phyloP scores from a whole-genome alignment of 805 yeast genomes.

The Yarrowia sp. region DNA sequence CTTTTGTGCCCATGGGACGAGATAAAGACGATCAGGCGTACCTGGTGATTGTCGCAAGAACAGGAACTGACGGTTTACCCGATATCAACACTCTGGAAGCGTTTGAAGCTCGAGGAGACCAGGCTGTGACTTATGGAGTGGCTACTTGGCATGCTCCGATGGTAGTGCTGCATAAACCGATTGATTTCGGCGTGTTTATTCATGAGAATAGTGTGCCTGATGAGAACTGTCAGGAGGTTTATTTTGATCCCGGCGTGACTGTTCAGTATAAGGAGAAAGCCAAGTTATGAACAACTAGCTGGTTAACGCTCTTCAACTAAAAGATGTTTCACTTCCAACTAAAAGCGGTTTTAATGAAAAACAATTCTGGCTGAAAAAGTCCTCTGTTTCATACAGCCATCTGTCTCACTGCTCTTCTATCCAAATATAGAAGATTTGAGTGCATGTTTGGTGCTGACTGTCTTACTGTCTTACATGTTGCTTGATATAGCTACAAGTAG shows the following conservation, averaged over 20 bases:
- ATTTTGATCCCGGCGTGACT: slow-evolving; percentile 40
- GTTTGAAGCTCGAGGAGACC: slow-evolving; percentile 75
- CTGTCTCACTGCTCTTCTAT: no score
- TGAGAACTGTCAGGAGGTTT: slow-evolving; percentile 81
- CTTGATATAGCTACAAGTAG: no score
- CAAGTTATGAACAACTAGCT: neutral
- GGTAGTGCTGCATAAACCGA: slow-evolving; percentile 69
- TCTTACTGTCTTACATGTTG: no score
- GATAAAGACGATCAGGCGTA: slow-evolving; percentile 51
- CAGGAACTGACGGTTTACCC: slow-evolving; percentile 54
- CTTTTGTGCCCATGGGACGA: slow-evolving; percentile 88
- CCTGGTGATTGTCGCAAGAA: slow-evolving; percentile 75
- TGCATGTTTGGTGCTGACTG: no score
- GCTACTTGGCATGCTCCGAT: slow-evolving; percentile 97
- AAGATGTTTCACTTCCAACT: no score
- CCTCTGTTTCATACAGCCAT: no score
- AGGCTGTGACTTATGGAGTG: slow-evolving; percentile 83
- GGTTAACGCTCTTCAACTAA: no score
- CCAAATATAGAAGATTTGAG: no score
- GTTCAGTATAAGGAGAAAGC: slow-evolving; percentile 3
- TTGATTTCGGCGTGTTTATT: slow-evolving; percentile 86
- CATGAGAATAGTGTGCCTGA: slow-evolving; percentile 77
- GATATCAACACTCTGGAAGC: slow-evolving; percentile 62
- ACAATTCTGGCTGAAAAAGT: no score
- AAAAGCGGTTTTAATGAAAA: no score